Evolutionary conservation across 495 filamentous ascomycete species (phyloP).

Genomic region (Hypoxylon crocopeplum): DNA sequence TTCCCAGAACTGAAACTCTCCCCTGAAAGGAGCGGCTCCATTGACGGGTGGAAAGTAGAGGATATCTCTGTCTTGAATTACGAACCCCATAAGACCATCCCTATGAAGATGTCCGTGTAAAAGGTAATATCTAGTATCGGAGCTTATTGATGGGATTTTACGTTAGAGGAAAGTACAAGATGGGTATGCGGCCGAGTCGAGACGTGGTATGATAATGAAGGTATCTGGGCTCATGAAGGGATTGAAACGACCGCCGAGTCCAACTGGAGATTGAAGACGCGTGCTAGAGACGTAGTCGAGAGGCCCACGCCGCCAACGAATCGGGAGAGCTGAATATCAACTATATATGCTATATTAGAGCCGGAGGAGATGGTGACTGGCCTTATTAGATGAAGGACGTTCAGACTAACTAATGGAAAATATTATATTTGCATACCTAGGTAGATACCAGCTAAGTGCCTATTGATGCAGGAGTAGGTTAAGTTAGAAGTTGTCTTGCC

Average conservation of each 20-base stretch:
- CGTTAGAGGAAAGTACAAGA: neutral
- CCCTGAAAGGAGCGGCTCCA: slow-evolving; percentile 67
- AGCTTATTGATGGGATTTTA: neutral
- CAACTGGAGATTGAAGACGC: neutral
- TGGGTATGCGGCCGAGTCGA: neutral
- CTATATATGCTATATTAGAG: neutral
- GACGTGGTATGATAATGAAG: slow-evolving; percentile 25
- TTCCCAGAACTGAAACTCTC: slow-evolving; percentile 81
- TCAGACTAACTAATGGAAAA: no score
- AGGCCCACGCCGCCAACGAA: neutral
- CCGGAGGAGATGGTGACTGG: neutral
- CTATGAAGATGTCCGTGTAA: slow-evolving; percentile 99
- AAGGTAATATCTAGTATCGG: neutral
- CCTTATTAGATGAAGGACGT: neutral
- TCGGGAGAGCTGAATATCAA: no score
- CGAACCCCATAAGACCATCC: slow-evolving; percentile 84
- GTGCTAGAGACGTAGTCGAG: neutral
- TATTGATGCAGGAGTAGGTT: no score
- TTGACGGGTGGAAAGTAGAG: slow-evolving; percentile 86
- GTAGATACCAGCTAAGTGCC: neutral
- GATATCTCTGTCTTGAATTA: slow-evolving; percentile 91
- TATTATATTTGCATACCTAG: no score
- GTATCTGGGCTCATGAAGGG: neutral
- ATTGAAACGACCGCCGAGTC: neutral
- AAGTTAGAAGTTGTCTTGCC: no score